phyloP scores from a whole-genome alignment of 2,329 filamentous ascomycete genomes.

The Hypomyces rosellus region DNA sequence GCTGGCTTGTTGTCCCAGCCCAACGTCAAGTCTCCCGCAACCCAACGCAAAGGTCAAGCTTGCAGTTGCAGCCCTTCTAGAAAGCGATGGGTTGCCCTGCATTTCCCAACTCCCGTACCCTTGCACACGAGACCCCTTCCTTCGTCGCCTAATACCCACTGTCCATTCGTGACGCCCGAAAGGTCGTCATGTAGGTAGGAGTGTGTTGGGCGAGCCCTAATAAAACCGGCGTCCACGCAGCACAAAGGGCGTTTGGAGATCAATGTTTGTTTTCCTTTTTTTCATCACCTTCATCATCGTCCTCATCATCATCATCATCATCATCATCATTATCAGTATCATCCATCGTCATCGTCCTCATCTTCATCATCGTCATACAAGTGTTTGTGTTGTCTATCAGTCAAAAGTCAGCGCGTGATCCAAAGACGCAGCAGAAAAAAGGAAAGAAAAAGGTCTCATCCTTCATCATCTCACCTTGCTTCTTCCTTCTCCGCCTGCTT shows the following conservation, averaged over 20 bases:
- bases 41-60: conserved; percentile 10
- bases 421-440: too few relatives aligned
- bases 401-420: too few relatives aligned
- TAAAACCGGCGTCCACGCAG: conserved; percentile 6
- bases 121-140: conserved; percentile 9
- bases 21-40: conserved; percentile 5
- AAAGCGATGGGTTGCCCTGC: conserved; percentile 10
- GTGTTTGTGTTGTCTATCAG: too few relatives aligned
- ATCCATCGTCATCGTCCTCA: too few relatives aligned
- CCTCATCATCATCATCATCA: background rate
- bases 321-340: too few relatives aligned
- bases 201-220: conserved; percentile 10
- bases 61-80: conserved; percentile 10
- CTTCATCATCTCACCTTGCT: too few relatives aligned
- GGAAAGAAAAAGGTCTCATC: too few relatives aligned
- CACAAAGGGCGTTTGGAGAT: background rate
- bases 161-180: conserved; percentile 6
- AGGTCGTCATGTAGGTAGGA: background rate
- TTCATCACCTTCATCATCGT: conserved; percentile 1
- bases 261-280: conserved; percentile 4
- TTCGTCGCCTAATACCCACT: conserved; percentile 9
- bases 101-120: conserved; percentile 3
- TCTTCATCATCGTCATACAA: too few relatives aligned
- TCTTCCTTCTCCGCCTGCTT: too few relatives aligned
- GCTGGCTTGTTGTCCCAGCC: conserved; percentile 4